A percentile compares a stretch with the other conserved stretches of the same genome.
These are phyloP conservation scores for Mollisiaceae sp. DNA, from an alignment of 2,329 filamentous ascomycete species.

Conservation along the genomic window DNA sequence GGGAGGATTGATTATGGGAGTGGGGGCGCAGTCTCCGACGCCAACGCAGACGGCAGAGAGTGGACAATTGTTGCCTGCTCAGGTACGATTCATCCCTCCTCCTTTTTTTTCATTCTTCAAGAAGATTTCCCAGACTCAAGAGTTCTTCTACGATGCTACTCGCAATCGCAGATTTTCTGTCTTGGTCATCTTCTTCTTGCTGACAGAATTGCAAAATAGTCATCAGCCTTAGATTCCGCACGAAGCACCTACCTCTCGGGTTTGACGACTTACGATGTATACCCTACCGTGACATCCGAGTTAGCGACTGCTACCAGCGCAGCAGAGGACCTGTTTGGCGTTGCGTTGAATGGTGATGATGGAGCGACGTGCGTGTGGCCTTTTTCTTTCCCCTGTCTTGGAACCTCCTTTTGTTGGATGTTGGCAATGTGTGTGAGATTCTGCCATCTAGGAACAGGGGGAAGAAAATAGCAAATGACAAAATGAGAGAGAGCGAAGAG, in stretches of 20 bases:
- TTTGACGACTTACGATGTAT: neutral
- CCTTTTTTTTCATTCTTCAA: neutral
- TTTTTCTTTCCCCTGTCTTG: neutral
- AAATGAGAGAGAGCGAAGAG: neutral
- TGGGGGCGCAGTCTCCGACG: neutral
- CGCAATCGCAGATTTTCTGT: too few relatives aligned
- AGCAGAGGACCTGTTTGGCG: neutral
- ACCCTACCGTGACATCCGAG: neutral
- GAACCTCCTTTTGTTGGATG: neutral
- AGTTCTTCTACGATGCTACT: too few relatives aligned
- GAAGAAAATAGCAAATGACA: too few relatives aligned
- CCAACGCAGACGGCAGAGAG: neutral
- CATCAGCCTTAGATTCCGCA: neutral
- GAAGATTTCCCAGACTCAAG: neutral
- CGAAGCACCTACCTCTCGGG: neutral
- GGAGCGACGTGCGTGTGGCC: neutral
- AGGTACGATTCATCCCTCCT: neutral
- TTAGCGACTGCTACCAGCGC: neutral
- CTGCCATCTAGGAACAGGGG: too few relatives aligned
- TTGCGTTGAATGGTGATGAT: neutral
- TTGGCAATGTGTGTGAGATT: neutral
- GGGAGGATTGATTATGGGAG: neutral
- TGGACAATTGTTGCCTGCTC: neutral
- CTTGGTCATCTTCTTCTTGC: neutral
- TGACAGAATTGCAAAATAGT: neutral